A percentile compares a stretch with the other conserved stretches of the same genome.
Evolutionary conservation across 306 rosid species (phyloP).

Genomic region (Amphicarpaea edgeworthii): DNA sequence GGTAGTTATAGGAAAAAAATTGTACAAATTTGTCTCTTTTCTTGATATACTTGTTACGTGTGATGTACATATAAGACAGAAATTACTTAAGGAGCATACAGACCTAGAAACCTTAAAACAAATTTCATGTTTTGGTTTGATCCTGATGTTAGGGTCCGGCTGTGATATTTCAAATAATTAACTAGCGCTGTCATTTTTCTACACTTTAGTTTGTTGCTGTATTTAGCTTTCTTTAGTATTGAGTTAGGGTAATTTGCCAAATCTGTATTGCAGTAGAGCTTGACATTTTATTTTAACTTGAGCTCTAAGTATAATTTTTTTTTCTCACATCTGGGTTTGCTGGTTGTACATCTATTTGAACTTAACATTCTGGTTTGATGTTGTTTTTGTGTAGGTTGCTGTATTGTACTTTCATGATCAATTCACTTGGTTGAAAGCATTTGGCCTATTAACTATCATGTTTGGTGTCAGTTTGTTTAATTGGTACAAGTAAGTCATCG

Average conservation of each 20-base stretch:
- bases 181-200: not conserved
- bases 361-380: slow-evolving; percentile 39
- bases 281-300: too few relatives aligned
- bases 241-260: not conserved
- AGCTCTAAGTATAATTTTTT: too few relatives aligned
- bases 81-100: not conserved
- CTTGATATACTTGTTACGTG: not conserved
- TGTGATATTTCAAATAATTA: slow-evolving; percentile 1
- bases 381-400: slow-evolving; percentile 72
- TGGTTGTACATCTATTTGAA: slow-evolving; percentile 29
- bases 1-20: slow-evolving; percentile 15
- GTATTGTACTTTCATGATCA: slow-evolving; percentile 89
- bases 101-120: not conserved
- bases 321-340: not conserved
- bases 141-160: not conserved
- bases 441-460: slow-evolving; percentile 80
- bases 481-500: slow-evolving; percentile 91
- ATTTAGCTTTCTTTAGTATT: slow-evolving; percentile 6
- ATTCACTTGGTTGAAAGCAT: slow-evolving; percentile 90
- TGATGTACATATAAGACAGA: not conserved
- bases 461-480: slow-evolving; percentile 94
- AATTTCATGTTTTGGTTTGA: not conserved
- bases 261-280: not conserved
- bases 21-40: slow-evolving; percentile 1
- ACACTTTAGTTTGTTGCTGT: slow-evolving; percentile 1